Conservation (phyloP, 805 yeast species). For the Lipomyces orientalis region DNA sequence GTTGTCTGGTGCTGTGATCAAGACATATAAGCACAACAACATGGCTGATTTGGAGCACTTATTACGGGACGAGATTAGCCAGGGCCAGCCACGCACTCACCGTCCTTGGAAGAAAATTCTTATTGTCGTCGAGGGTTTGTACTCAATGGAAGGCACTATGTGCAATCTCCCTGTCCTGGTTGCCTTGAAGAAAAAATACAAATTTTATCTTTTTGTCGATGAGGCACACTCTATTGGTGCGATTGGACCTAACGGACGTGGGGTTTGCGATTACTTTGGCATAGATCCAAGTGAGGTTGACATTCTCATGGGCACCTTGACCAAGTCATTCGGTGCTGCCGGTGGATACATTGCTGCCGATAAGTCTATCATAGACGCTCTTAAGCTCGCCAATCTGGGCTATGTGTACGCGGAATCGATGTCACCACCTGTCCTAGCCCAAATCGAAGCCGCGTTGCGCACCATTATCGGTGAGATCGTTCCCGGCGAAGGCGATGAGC, state of each 20-base stretch:
- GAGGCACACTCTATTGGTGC: conserved; percentile 99
- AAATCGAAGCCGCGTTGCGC: conserved; percentile 77
- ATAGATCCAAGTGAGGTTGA: conserved; percentile 79
- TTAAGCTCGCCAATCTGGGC: conserved; percentile 75
- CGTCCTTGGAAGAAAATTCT: conserved; percentile 88
- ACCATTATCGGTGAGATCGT: conserved; percentile 80
- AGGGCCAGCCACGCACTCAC: conserved; percentile 93
- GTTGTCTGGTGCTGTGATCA: conserved; percentile 85
- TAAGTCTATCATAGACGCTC: conserved; percentile 68
- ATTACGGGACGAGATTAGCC: conserved; percentile 81
- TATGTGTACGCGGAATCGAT: conserved; percentile 81
- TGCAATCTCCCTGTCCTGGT: conserved; percentile 78
- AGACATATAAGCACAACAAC: conserved; percentile 73
- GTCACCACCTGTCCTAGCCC: conserved; percentile 82
- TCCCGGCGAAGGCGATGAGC: conserved; percentile 92
- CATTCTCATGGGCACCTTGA: conserved; percentile 94
- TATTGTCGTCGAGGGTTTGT: conserved; percentile 89
- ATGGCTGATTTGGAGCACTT: conserved; percentile 78
- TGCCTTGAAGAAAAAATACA: conserved; percentile 78
- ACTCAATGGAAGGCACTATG: conserved; percentile 88
- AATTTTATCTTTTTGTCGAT: conserved; percentile 88
- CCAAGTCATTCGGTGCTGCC: conserved; percentile 97
- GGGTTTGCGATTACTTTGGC: conserved; percentile 91
- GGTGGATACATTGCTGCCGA: conserved; percentile 95
- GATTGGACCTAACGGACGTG: conserved; percentile 92